phyloP scores from a whole-genome alignment of 2,329 filamentous ascomycete species.

The Monilinia laxa region DNA sequence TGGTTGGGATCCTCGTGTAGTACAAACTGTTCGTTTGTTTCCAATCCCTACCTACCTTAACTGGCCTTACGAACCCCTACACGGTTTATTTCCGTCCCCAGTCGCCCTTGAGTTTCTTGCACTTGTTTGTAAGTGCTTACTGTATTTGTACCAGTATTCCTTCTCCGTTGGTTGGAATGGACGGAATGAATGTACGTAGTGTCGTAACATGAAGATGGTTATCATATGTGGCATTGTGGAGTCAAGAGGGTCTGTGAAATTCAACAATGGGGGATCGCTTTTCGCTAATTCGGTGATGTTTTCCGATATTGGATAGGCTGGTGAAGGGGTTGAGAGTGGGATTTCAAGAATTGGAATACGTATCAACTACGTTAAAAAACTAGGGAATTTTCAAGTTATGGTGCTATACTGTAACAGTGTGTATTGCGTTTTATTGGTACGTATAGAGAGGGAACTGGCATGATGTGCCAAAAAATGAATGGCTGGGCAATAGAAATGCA shows the following conservation, averaged over 20 bases:
- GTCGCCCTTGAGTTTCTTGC: background rate
- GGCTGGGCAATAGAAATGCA: background rate
- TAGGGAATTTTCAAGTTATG: too few species aligned
- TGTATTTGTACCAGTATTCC: constrained; percentile 3
- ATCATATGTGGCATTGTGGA: background rate
- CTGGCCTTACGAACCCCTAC: background rate
- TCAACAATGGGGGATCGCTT: background rate
- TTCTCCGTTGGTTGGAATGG: background rate
- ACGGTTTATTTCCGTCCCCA: too few species aligned
- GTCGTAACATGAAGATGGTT: background rate
- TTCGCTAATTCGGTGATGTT: constrained; percentile 15
- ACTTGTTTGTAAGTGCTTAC: background rate
- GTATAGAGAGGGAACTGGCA: background rate
- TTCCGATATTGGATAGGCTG: background rate
- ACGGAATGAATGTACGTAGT: background rate
- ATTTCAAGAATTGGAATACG: background rate
- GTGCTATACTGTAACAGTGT: background rate
- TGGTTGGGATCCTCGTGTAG: background rate
- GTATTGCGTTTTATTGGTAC: background rate
- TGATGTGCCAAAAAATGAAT: background rate
- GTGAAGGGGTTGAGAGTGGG: constrained; percentile 7
- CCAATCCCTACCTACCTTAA: background rate
- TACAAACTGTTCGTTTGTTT: background rate
- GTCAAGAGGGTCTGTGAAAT: background rate
- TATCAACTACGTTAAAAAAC: background rate